Evolutionary conservation across 345 rosid genomes (phyloP).

Genomic region (Eucalyptus curtisii): DNA sequence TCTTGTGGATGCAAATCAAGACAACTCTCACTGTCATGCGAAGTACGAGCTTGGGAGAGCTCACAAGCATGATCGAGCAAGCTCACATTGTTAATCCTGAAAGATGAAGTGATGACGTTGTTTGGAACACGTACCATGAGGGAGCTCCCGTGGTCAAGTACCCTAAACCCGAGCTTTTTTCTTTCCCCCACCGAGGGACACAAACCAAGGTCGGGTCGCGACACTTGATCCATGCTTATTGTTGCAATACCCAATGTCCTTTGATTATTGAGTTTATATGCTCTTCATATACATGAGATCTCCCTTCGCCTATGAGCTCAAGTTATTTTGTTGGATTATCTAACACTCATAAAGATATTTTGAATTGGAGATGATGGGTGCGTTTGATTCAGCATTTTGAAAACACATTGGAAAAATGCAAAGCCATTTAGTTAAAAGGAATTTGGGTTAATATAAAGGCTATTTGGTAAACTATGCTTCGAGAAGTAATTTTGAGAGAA

Average conservation of each 20-base stretch:
- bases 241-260: background rate
- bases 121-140: too few species aligned
- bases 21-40: rapidly evolving
- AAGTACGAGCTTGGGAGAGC: too few species aligned
- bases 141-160: too few species aligned
- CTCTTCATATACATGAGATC: background rate
- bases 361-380: background rate
- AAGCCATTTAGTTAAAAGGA: rapidly evolving
- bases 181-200: too few species aligned
- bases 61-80: too few species aligned
- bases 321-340: background rate
- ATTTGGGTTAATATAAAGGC: rapidly evolving
- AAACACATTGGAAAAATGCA: too few species aligned
- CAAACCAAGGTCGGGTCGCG: rapidly evolving
- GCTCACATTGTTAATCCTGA: too few species aligned
- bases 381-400: rapidly evolving
- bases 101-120: rapidly evolving
- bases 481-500: too few species aligned
- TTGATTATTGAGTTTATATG: background rate
- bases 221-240: background rate
- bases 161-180: too few species aligned
- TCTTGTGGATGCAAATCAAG: too few species aligned
- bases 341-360: background rate
- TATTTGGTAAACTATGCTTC: too few species aligned
- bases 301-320: rapidly evolving